Evolutionary conservation across 805 yeast species (phyloP).

Genomic region (Clavispora vitiphila): DNA sequence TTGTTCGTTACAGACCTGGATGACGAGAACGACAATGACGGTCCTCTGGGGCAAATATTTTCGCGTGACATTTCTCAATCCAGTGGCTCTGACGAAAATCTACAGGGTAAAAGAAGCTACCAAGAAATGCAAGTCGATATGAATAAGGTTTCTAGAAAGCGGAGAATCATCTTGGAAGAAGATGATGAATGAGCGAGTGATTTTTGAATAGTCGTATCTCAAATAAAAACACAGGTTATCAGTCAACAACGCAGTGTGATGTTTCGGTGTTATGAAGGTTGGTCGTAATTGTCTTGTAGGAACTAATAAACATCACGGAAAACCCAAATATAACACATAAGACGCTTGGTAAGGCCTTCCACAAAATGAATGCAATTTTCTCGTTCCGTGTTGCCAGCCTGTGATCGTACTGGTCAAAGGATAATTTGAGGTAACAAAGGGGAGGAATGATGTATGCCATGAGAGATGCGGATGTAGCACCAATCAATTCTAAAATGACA

Average conservation of each 20-base stretch:
- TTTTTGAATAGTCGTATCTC: not conserved
- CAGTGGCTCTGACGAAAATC: not conserved
- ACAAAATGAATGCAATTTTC: slow-evolving; percentile 23
- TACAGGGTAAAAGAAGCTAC: not conserved
- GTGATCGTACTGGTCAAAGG: slow-evolving; percentile 40
- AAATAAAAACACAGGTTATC: slow-evolving; percentile 2
- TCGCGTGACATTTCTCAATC: not conserved
- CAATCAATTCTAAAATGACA: slow-evolving; percentile 81
- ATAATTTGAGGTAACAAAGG: slow-evolving; percentile 66
- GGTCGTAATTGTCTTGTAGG: slow-evolving; percentile 60
- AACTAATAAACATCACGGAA: slow-evolving; percentile 73
- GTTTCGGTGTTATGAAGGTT: slow-evolving; percentile 35
- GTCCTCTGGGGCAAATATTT: not conserved
- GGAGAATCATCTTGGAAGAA: slow-evolving; percentile 20
- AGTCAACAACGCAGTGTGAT: slow-evolving; percentile 43
- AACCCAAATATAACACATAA: slow-evolving; percentile 68
- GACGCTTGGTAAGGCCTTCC: slow-evolving; percentile 52
- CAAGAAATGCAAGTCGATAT: not conserved
- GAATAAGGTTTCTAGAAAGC: slow-evolving; percentile 12
- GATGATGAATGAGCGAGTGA: slow-evolving; percentile 15
- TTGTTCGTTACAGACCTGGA: slow-evolving; percentile 15
- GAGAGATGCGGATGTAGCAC: slow-evolving; percentile 87
- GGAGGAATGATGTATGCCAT: slow-evolving; percentile 94
- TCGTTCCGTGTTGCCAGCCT: slow-evolving; percentile 13
- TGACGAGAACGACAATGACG: slow-evolving; percentile 10